Evolutionary conservation across 2,329 filamentous ascomycete genomes (phyloP), one percentile per base, ranked within the genome.

Genomic region (Hyphodiscus sp.): DNA sequence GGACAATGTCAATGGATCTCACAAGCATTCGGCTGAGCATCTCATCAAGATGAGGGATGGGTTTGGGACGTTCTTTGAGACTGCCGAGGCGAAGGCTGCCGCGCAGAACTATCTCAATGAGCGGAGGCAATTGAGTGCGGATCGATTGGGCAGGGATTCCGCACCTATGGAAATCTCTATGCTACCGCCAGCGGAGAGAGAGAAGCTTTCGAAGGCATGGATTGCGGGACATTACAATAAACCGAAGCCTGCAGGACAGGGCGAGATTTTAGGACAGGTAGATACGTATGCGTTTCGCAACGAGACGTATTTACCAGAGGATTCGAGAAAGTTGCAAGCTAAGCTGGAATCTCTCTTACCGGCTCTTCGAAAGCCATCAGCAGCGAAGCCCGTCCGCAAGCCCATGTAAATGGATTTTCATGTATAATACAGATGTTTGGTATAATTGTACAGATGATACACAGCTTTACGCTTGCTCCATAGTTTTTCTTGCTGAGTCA

Each of bases 401-500:
- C 23, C 45, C 13, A 7, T 26, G 19, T 57, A 47, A 52, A 41
- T 20, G 38, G 20, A 29, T 26, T 43, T 29, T 11, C 46, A 43
- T 56, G 50, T 55, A 53, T 50, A 41, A 50, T 54, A 59, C 47
- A 29, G 51, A 16, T 51, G 45, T 49, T 41, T 48, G 50, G 52
- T 47, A 55, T 62, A 56, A 55, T 54, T 61, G 49, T 62, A 58
- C 57, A 60, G 26, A 51, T 30, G 29, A 50, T 49, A 53, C 16
- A 43, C 51, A 53, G 33, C 46, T 44, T 61, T 51, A 69, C 43
- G 50, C 49, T 51, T 68, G 61, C 47, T 68, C 64, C 61, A 70
- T 68, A 11, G 51, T 58, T 51, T 71, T 71, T 51, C 63, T 63
- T 10, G 68, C 69, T 3, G 57, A 63, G 26, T 71, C 69, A n/a